Evolutionary conservation across 345 rosid genomes (phyloP), one percentile per base, ranked within the genome.

Genomic region (Hibiscus trionum): DNA sequence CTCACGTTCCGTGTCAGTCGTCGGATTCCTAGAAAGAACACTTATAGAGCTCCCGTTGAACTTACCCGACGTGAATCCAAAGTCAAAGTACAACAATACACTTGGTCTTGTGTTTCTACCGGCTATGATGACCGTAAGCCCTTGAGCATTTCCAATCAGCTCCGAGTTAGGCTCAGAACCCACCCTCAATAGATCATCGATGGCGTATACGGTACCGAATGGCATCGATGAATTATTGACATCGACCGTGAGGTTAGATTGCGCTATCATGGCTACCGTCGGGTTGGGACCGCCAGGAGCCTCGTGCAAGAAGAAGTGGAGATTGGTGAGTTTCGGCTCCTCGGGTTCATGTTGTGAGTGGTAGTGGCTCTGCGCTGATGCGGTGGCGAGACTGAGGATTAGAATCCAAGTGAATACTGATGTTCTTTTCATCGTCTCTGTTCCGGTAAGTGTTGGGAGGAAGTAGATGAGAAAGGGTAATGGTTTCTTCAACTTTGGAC

Each of bases 141-240:
- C 88, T 4, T 78, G 82, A 2, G 86, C 85, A 26, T 82, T 81
- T 2, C 88, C 88, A 0, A 85, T 80, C 74, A 71, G 72, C 47
- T 72, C 75, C 0, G 89, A 82, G 4, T 47, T 47, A 11, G 11
- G 71, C 26, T 80, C 83, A 0, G 86, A 81, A 1, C 89, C 87
- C 0, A 50, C 49, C 10, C 77, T 81, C 0, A 87, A 75, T 0
- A 78, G 76, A 72, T 85, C 89, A 27, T 87, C 87, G 0, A 82
- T 7, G 17, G 72, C 87, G 5, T 47, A 81, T 2, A 85, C 19
- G 75, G 74, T 66, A 16, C 87, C 81, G 11, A 84, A 86, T 0
- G 77, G 78, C 1, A 61, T 47, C 8, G 75, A n/a, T 0, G 84
- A 75, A 0, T 58, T 39, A 24, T n/a, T 37, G 9, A 6, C 6